Conservation (phyloP, 2,329 filamentous ascomycete genomes). For the Alternaria alternata region DNA sequence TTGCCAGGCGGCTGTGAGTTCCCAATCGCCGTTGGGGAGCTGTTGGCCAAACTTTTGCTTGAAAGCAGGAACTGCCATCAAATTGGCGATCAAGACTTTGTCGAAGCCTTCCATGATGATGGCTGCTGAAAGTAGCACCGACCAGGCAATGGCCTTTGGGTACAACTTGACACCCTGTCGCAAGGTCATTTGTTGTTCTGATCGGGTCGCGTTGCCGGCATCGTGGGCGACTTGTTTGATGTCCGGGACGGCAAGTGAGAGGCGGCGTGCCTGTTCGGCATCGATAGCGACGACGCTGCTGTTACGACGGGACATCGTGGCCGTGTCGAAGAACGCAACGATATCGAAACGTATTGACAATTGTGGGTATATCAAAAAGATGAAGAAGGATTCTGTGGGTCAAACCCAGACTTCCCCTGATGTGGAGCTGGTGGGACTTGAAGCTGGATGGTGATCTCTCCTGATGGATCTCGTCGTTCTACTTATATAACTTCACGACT, state of each 20-base stretch:
- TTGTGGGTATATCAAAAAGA: slow-evolving; percentile 1
- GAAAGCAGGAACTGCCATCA: slow-evolving; percentile 64
- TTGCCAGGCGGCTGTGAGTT: slow-evolving; percentile 58
- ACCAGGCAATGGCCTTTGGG: slow-evolving; percentile 86
- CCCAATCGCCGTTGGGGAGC: slow-evolving; percentile 48
- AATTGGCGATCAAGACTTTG: slow-evolving; percentile 79
- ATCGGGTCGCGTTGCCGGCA: slow-evolving; percentile 51
- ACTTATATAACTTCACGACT: slow-evolving; percentile 31
- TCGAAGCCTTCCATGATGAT: slow-evolving; percentile 95
- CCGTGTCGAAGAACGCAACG: slow-evolving; percentile 9
- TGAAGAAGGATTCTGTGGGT: slow-evolving; percentile 10
- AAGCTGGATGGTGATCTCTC: slow-evolving; percentile 21
- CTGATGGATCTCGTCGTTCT: slow-evolving; percentile 23
- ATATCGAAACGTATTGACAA: not conserved
- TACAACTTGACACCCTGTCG: slow-evolving; percentile 80
- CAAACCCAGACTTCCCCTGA: slow-evolving; percentile 22
- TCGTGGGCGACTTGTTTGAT: slow-evolving; percentile 38
- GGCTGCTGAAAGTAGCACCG: slow-evolving; percentile 81
- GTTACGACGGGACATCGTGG: slow-evolving; percentile 44
- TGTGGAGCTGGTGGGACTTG: slow-evolving; percentile 25
- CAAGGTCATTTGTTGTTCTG: slow-evolving; percentile 62
- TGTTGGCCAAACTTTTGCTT: slow-evolving; percentile 53
- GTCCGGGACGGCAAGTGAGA: slow-evolving; percentile 41
- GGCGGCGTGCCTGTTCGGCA: slow-evolving; percentile 39
- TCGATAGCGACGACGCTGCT: slow-evolving; percentile 45